Evolutionary conservation across 768 basidiomycete genomes (phyloP).

Genomic region (Pleurotus platypus): DNA sequence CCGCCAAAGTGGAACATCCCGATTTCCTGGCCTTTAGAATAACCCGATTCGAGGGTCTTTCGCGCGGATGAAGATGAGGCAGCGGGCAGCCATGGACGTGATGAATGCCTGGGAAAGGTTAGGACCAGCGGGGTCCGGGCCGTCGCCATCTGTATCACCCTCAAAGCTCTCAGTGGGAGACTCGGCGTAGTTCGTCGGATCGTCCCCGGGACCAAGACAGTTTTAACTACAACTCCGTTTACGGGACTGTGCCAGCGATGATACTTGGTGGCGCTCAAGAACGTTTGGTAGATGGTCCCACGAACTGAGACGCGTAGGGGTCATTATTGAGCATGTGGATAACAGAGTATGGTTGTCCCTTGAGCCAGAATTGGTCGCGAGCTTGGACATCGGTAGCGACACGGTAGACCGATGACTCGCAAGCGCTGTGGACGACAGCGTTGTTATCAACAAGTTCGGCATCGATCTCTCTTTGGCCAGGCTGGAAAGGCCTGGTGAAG

Average conservation of each 20-base stretch:
- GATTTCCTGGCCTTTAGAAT: slow-evolving; percentile 47
- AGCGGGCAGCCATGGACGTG: slow-evolving; percentile 42
- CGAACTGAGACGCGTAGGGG: slow-evolving; percentile 32
- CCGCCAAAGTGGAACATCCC: slow-evolving; percentile 68
- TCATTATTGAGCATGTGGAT: slow-evolving; percentile 47
- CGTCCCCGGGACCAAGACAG: too few relatives aligned
- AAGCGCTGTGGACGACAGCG: slow-evolving; percentile 42
- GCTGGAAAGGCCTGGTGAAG: slow-evolving; percentile 42
- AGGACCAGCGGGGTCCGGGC: slow-evolving; percentile 32
- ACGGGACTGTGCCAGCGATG: slow-evolving; percentile 51
- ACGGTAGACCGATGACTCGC: slow-evolving; percentile 51
- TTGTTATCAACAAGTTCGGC: slow-evolving; percentile 15
- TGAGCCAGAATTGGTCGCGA: slow-evolving; percentile 55
- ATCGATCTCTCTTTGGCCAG: slow-evolving; percentile 34
- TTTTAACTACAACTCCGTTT: too few relatives aligned
- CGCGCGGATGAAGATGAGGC: slow-evolving; percentile 51
- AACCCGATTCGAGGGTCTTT: slow-evolving; percentile 49
- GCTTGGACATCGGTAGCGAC: slow-evolving; percentile 33
- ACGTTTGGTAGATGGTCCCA: slow-evolving; percentile 53
- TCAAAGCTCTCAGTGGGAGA: too few relatives aligned
- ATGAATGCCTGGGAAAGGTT: slow-evolving; percentile 36
- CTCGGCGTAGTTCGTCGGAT: too few relatives aligned
- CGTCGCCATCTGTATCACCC: slow-evolving; percentile 19
- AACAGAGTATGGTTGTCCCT: slow-evolving; percentile 59
- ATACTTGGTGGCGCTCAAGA: slow-evolving; percentile 50